Conservation (phyloP, 129 eudicot species). For the Pulicaria dysenterica region DNA sequence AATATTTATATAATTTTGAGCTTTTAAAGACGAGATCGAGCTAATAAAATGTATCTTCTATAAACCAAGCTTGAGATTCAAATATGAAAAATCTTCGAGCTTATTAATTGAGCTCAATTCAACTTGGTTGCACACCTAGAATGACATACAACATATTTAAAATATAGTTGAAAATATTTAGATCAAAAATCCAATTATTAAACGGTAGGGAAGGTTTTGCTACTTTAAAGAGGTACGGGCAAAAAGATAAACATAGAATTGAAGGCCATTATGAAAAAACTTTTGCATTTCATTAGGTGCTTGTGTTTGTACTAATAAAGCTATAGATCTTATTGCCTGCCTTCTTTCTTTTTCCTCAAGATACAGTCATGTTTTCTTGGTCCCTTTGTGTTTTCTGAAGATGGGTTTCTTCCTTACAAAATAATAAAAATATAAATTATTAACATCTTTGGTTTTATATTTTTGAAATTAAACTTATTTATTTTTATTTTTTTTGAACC, state of each 20-base stretch:
- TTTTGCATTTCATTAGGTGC: slow-evolving; percentile 40
- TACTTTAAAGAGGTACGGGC: slow-evolving; percentile 17
- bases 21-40: no score
- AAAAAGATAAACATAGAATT: slow-evolving; percentile 2
- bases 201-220: not conserved
- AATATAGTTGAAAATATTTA: not conserved
- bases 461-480: no score
- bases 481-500: no score
- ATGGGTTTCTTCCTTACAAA: no score
- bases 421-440: no score
- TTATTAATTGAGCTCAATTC: no score
- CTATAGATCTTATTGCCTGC: slow-evolving; percentile 32
- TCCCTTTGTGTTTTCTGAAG: slow-evolving; percentile 23
- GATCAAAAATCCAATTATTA: not conserved
- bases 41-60: no score
- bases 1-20: no score
- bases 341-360: slow-evolving; percentile 37
- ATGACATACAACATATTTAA: not conserved
- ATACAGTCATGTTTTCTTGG: slow-evolving; percentile 34
- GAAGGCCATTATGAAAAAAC: slow-evolving; percentile 21
- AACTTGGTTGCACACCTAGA: no score
- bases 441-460: no score
- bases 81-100: no score
- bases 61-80: no score
- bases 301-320: slow-evolving; percentile 32